A percentile compares a stretch with the other conserved stretches of the same genome.
Conservation (phyloP, 768 basidiomycete genomes). For the Leccinum disarticulatum region DNA sequence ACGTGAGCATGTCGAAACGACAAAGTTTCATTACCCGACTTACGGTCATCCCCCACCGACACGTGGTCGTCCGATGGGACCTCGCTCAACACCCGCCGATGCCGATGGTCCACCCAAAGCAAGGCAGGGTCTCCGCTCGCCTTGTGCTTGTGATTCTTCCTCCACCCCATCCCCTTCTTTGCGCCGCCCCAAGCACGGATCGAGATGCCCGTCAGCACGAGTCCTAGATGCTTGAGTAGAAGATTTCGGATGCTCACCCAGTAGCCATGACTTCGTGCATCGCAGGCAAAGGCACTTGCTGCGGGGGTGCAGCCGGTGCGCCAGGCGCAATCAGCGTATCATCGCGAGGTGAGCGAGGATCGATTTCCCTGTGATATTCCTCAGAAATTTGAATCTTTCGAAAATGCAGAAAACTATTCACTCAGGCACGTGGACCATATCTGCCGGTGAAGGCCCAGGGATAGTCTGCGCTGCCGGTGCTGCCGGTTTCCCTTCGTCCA, state of each 20-base stretch:
- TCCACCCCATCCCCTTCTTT: constrained; percentile 16
- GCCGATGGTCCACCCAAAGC: constrained; percentile 68
- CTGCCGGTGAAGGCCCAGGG: constrained; percentile 26
- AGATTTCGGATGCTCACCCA: constrained; percentile 13
- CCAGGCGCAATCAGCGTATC: constrained; percentile 24
- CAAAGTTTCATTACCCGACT: constrained; percentile 14
- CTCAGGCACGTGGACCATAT: constrained; percentile 33
- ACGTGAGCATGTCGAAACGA: not conserved
- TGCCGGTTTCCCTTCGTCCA: constrained; percentile 26
- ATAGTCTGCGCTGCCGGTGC: constrained; percentile 10
- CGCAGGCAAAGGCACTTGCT: constrained; percentile 31
- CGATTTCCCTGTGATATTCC: constrained; percentile 13
- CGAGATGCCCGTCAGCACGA: not conserved
- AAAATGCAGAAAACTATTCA: constrained; percentile 6
- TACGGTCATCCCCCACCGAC: constrained; percentile 42
- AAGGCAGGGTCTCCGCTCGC: constrained; percentile 36
- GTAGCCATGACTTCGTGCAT: constrained; percentile 36
- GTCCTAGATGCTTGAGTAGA: no score
- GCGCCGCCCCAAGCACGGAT: no score
- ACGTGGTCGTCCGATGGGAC: constrained; percentile 36
- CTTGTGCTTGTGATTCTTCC: constrained; percentile 31
- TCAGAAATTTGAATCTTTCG: not conserved
- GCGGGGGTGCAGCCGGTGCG: constrained; percentile 14
- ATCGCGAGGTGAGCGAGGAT: constrained; percentile 35
- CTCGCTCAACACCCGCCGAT: constrained; percentile 50